Base-by-base conservation (phyloP, 495 filamentous ascomycete species). In the Neurospora sp. region DNA sequence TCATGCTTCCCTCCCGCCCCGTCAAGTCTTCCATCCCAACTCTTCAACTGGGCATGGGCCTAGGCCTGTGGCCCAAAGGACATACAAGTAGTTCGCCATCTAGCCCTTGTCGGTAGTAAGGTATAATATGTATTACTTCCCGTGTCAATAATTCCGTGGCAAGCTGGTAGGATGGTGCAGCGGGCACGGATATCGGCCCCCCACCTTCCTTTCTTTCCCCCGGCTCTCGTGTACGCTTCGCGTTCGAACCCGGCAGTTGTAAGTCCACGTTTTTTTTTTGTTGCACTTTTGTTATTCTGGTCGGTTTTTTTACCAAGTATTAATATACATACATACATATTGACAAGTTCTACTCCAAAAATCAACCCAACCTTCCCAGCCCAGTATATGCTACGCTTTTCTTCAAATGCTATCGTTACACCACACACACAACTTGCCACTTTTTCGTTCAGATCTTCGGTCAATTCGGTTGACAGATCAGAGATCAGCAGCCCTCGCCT, bases 401-500 rank as follows among this genome's bases (percentile, higher is more conserved):
- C 53, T 61, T 31, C 12, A 61, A 18, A 61, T 61, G 53, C 53
- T 61, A 61, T 61, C 53, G 12, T 31, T 61, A 61, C 53, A 61
- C 53, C 53, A 61, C 12, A 35, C 53, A 61, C 53, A n/a, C n/a
- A n/a, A n/a, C 48, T 16, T 35, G 5, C 35, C 35, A 35, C 35
- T 7, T 35, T 35, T 35, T 35, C 35, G 35, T 35, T 35, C 5
- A 35, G 35, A 35, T 35, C 35, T 35, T 35, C 35, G 35, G 35
- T 35, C 35, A 35, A 5, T 35, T 35, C 35, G 35, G 35, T 35
- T 35, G 5, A 35, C 35, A 35, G 44, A 31, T 61, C 53, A 61
- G 22, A 85, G 39, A 44, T 83, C 83, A 5, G 75, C 76, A 40
- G 71, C 79, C 74, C 83, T 76, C 18, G 79, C 78, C 79, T 80